These are phyloP conservation scores for Aureococcus anophagefferens DNA, from an alignment of 108 stramenopile species.

Conservation along the genomic window DNA sequence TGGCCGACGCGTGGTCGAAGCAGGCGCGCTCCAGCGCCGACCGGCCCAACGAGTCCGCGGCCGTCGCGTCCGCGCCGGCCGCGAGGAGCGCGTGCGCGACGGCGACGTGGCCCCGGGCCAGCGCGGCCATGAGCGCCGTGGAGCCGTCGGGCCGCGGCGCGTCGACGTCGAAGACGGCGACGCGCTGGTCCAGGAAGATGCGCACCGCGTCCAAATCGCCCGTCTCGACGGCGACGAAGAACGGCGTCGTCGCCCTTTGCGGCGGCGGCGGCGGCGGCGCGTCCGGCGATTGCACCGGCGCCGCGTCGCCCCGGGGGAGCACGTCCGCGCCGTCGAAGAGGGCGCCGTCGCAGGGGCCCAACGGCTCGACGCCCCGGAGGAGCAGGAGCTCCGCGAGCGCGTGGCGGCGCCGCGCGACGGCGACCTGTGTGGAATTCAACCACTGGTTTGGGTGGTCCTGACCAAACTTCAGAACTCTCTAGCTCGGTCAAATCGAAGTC, in stretches of 20 bases:
- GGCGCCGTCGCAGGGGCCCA: background rate
- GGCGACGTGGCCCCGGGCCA: background rate
- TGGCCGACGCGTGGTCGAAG: background rate
- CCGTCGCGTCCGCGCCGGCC: background rate
- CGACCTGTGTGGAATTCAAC: too few relatives aligned
- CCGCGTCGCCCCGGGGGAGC: background rate
- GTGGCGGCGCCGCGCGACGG: background rate
- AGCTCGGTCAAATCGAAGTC: too few relatives aligned
- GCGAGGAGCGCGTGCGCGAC: background rate
- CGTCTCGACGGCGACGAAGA: background rate
- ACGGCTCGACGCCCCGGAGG: background rate
- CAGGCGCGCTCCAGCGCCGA: background rate
- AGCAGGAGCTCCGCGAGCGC: background rate
- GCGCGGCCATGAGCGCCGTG: background rate
- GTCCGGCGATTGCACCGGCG: background rate
- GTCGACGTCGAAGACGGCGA: background rate
- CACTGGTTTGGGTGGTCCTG: too few relatives aligned
- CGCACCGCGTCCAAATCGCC: background rate
- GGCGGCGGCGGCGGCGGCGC: too few relatives aligned
- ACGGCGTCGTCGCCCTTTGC: background rate
- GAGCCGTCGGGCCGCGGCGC: background rate
- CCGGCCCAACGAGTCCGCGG: background rate
- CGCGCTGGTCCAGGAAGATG: background rate
- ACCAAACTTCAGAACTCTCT: too few relatives aligned
- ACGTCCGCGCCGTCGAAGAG: background rate